Base-by-base conservation (phyloP, 352 stramenopile species). In the Elongisporangium anandrum region DNA sequence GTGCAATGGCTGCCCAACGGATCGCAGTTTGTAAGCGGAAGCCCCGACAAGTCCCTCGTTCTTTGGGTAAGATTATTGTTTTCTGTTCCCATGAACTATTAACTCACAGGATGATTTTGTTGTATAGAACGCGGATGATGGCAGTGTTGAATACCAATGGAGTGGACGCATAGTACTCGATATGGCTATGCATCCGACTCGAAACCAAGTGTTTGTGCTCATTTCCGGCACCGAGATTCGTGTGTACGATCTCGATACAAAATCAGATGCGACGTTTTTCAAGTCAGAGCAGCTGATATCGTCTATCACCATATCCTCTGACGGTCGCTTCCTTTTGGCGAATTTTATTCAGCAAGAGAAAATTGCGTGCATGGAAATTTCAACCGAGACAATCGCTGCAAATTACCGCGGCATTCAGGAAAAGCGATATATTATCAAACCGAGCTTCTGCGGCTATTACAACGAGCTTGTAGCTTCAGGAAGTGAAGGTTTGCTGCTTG, bases 21-120 rank as follows among this genome's bases (percentile, higher is more conserved):
- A 2, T 64, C 69, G 16, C 75, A 89, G 26, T 92, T 94, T 56
- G 60, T 92, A 16, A 90, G 73, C 57, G 81, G 79, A 1, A 94
- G 80, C 47, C 64, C 79, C 0, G 78, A 94, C 41, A 91, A 90
- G 23, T 90, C 79, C 12, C 69, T 94, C 12, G 58, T 92, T 29
- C 49, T 94, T 20, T 92, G 84, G 84, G 84, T 94, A 73, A n/a
- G 74, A 23, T 3, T 16, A 53, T n/a, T n/a, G n/a, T n/a, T n/a
- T n/a, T n/a, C n/a, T n/a, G n/a, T n/a, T n/a, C n/a, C n/a, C n/a
- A n/a, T n/a, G n/a, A n/a, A n/a, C n/a, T n/a, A n/a, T n/a, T n/a
- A n/a, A n/a, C n/a, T n/a, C n/a, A n/a, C n/a, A n/a, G n/a, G n/a
- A n/a, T n/a, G 21, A 17, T 56, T 22, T 8, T 49, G 23, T 55